Percentiles rank a stretch among this genome's conserved stretches.
These are phyloP conservation scores for Isatis lusitanica DNA, from an alignment of 441 rosid species.

Conservation along the genomic window DNA sequence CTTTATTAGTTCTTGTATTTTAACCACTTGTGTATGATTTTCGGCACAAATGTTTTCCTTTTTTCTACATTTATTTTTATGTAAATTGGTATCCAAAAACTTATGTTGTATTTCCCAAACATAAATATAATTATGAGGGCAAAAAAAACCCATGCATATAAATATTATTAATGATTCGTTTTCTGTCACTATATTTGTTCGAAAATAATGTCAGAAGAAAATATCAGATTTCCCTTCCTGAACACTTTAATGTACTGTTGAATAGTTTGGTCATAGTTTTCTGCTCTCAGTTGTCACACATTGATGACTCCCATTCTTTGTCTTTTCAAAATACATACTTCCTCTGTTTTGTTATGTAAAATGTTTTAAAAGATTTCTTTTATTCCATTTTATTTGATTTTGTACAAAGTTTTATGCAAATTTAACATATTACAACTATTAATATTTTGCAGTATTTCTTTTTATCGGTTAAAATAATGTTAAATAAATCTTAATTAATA, in stretches of 20 bases:
- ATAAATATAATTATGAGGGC: neutral
- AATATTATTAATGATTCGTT: neutral
- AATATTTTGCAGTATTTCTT: too few species aligned
- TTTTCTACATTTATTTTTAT: neutral
- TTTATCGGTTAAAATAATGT: too few species aligned
- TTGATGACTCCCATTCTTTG: conserved; percentile 28
- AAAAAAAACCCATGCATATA: neutral
- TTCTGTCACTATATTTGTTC: neutral
- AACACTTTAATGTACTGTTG: conserved; percentile 23
- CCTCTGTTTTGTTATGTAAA: too few species aligned
- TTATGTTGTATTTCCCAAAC: neutral
- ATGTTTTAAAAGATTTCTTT: too few species aligned
- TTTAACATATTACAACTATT: too few species aligned
- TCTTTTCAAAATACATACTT: conserved; percentile 3
- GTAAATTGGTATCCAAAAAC: conserved; percentile 12
- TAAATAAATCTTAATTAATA: too few species aligned
- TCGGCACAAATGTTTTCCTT: neutral
- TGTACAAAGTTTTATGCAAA: too few species aligned
- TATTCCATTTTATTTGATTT: too few species aligned
- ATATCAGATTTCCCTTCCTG: conserved; percentile 1
- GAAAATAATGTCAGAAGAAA: neutral
- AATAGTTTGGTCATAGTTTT: conserved; percentile 28
- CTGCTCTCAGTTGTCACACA: conserved; percentile 31
- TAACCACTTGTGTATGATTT: neutral
- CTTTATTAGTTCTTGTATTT: neutral